Conservation (phyloP, 1,284 basidiomycete species). For the Porogramme epimiltina region DNA sequence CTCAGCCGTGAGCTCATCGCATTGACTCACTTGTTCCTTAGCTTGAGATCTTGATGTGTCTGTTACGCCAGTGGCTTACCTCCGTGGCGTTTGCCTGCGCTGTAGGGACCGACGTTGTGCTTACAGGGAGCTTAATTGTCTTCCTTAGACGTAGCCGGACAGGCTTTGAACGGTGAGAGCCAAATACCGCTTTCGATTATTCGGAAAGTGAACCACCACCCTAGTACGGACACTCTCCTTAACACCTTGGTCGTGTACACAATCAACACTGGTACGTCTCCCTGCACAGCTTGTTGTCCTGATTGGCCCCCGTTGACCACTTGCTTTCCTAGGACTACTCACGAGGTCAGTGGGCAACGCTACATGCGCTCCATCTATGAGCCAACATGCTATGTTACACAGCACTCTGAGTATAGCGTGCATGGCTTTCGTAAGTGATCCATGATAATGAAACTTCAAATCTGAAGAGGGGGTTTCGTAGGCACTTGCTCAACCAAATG, state of each 20-base stretch:
- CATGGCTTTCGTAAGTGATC: not conserved
- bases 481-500: not conserved
- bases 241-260: not conserved
- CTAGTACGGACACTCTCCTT: not conserved
- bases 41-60: not conserved
- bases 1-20: not conserved
- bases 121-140: not conserved
- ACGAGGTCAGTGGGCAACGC: not conserved
- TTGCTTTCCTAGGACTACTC: not conserved
- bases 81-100: not conserved
- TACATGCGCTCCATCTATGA: too few species aligned
- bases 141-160: not conserved
- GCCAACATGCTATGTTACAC: not conserved
- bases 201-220: not conserved
- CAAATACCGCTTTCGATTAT: not conserved
- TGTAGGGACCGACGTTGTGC: not conserved
- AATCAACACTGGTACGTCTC: not conserved
- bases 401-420: not conserved
- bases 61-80: not conserved
- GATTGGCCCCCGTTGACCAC: too few species aligned
- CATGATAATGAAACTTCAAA: too few species aligned
- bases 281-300: too few species aligned
- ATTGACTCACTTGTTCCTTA: not conserved
- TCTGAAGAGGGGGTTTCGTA: too few species aligned
- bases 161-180: not conserved